These are phyloP conservation scores for Elsinoe australis DNA, from an alignment of 2,329 filamentous ascomycete genomes.

Conservation along the genomic window DNA sequence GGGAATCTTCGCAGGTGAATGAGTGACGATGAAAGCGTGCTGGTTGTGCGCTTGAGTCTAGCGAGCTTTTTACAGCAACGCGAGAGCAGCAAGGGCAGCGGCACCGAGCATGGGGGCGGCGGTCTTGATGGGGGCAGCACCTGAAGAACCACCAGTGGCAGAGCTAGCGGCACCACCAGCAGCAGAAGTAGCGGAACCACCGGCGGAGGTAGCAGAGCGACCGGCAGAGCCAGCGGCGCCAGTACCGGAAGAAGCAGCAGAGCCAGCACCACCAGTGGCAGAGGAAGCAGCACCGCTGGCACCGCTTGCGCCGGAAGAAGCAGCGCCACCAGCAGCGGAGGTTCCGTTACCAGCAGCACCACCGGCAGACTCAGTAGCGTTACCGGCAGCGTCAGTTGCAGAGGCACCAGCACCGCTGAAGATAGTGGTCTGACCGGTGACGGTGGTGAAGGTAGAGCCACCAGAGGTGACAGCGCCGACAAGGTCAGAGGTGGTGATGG, in stretches of 20 bases:
- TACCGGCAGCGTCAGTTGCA: slow-evolving; percentile 17
- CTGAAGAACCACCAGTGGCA: slow-evolving; percentile 12
- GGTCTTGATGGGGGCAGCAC: slow-evolving; percentile 27
- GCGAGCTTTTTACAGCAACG: slow-evolving; percentile 21
- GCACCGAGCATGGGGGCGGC: slow-evolving; percentile 31
- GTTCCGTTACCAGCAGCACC: slow-evolving; percentile 20
- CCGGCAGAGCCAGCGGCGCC: slow-evolving; percentile 17
- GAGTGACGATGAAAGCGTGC: slow-evolving; percentile 12
- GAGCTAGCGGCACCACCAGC: slow-evolving; percentile 15
- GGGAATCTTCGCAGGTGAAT: slow-evolving; percentile 15
- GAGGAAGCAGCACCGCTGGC: slow-evolving; percentile 17
- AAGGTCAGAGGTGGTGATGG: slow-evolving; percentile 27
- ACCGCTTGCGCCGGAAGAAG: slow-evolving; percentile 17
- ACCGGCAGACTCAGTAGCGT: slow-evolving; percentile 6
- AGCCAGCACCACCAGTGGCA: slow-evolving; percentile 20
- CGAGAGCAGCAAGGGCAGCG: slow-evolving; percentile 38
- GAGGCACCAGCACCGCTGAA: slow-evolving; percentile 20
- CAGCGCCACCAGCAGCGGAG: slow-evolving; percentile 18
- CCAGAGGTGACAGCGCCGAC: slow-evolving; percentile 26
- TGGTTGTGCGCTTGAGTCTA: not conserved
- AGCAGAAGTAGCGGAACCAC: not conserved
- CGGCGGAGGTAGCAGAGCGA: slow-evolving; percentile 17
- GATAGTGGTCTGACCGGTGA: slow-evolving; percentile 31
- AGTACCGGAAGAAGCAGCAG: slow-evolving; percentile 17
- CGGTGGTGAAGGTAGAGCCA: slow-evolving; percentile 28